Evolutionary conservation across 768 basidiomycete genomes (phyloP), one percentile per base, ranked within the genome.

Genomic region (Pleurotus ostreatus): DNA sequence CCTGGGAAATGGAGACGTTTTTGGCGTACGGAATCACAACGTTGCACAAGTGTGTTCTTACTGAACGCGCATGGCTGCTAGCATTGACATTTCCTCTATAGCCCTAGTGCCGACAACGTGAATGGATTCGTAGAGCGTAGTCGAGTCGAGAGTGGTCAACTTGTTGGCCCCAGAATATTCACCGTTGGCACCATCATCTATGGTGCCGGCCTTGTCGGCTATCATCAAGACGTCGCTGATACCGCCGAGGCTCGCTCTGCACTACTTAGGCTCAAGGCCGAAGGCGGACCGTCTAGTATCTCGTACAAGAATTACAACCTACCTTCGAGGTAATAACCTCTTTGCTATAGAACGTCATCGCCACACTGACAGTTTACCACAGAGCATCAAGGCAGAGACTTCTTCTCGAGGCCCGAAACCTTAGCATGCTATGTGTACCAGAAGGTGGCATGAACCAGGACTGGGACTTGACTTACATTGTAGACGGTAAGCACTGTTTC

Each of bases 371-470:
- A 11, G 8, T 30, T 5, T n/a, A 13, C 22, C 39, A 13, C 54
- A 66, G 66, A 15, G 86, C 87, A 25, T 84, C 88, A 13, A 75
- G 88, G 12, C 88, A 89, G 63, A 73, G 87, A 30, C 68, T 89
- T 48, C 68, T 89, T 20, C 71, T 78, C 11, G 82, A 81, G 38
- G 86, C 86, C 9, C 74, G 76, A 34, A 78, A 86, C 57, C 63
- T 88, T 43, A 78, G 77, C 37, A 86, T 89, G 86, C 73, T 85
- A 11, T 87, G 85, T 57, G 81, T 89, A 4, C 87, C 88, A 0
- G 88, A 89, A 68, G 88, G 87, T 39, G 88, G 88, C 7, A 88
- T 88, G 87, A 88, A 86, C 63, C 82, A 76, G 25, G 88, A 90
- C 62, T 90, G 88, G 88, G 87, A 89, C 61, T 67, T 83, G 60